Conservation (phyloP, 768 basidiomycete genomes). For the Tulasnella sp. region DNA sequence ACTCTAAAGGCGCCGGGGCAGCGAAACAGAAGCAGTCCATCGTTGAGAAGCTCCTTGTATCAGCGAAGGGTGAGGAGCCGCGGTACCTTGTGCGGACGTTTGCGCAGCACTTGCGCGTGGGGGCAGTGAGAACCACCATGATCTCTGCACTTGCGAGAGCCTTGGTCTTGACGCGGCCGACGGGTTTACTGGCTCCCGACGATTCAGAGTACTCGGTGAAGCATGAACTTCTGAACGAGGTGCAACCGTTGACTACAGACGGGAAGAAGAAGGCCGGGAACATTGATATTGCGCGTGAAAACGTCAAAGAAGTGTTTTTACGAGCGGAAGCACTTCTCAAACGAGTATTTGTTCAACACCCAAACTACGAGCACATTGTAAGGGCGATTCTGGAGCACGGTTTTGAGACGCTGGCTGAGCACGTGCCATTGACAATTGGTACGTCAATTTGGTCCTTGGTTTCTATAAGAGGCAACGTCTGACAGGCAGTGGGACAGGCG, state of each 20-base stretch:
- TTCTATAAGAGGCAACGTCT: neutral
- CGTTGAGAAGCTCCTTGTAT: constrained; percentile 71
- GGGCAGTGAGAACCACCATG: constrained; percentile 76
- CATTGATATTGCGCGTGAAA: constrained; percentile 19
- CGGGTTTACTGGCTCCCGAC: neutral
- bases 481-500: constrained; percentile 37
- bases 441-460: constrained; percentile 22
- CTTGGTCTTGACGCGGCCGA: constrained; percentile 44
- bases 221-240: constrained; percentile 24
- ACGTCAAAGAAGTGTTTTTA: constrained; percentile 35
- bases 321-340: constrained; percentile 56
- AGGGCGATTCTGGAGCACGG: constrained; percentile 49
- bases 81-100: constrained; percentile 71
- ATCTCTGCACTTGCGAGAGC: constrained; percentile 72
- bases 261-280: constrained; percentile 26
- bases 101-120: constrained; percentile 69
- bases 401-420: constrained; percentile 45
- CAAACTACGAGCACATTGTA: constrained; percentile 62
- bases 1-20: constrained; percentile 64
- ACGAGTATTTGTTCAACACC: constrained; percentile 67
- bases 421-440: constrained; percentile 65
- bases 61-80: constrained; percentile 79
- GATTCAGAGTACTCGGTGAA: constrained; percentile 1
- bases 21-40: constrained; percentile 64
- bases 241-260: constrained; percentile 19